These are phyloP conservation scores for Pseudoperonospora humuli DNA, from an alignment of 352 stramenopile genomes.

Conservation along the genomic window DNA sequence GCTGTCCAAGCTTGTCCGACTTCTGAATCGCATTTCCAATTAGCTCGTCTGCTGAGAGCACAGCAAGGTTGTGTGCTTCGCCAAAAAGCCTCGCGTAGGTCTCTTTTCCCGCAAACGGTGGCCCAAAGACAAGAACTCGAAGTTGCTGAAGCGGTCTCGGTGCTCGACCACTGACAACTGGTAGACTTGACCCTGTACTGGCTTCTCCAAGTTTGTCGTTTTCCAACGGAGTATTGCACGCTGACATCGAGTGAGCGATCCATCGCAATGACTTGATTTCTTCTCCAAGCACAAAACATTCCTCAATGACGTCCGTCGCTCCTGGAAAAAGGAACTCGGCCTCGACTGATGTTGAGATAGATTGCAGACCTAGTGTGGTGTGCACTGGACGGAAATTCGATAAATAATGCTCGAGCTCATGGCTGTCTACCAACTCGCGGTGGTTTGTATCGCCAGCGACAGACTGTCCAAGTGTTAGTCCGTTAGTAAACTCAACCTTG, in stretches of 20 bases:
- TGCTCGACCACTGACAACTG: too few species aligned
- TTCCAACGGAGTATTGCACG: neutral
- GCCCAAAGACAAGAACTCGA: too few species aligned
- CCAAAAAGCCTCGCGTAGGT: too few species aligned
- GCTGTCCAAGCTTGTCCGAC: too few species aligned
- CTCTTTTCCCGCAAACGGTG: too few species aligned
- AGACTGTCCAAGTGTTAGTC: neutral
- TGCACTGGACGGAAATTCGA: conserved; percentile 24
- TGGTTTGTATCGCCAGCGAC: conserved; percentile 4
- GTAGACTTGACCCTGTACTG: too few species aligned
- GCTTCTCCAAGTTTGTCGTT: neutral
- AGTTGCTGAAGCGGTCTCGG: too few species aligned
- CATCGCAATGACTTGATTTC: conserved; percentile 60
- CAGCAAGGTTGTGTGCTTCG: too few species aligned
- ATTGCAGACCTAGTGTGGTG: conserved; percentile 6
- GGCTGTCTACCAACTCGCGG: conserved; percentile 15
- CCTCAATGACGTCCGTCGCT: conserved; percentile 33
- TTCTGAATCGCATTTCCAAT: too few species aligned
- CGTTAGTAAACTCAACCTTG: conserved; percentile 37
- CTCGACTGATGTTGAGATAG: conserved; percentile 13
- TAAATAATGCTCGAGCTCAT: conserved; percentile 45
- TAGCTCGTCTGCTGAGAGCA: too few species aligned
- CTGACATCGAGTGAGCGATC: conserved; percentile 19
- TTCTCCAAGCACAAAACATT: conserved; percentile 46
- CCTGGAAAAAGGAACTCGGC: conserved; percentile 42